Percentiles rank a stretch among this genome's conserved stretches.
phyloP scores from a whole-genome alignment of 2,329 filamentous ascomycete species.

The Venturia oleaginea region DNA sequence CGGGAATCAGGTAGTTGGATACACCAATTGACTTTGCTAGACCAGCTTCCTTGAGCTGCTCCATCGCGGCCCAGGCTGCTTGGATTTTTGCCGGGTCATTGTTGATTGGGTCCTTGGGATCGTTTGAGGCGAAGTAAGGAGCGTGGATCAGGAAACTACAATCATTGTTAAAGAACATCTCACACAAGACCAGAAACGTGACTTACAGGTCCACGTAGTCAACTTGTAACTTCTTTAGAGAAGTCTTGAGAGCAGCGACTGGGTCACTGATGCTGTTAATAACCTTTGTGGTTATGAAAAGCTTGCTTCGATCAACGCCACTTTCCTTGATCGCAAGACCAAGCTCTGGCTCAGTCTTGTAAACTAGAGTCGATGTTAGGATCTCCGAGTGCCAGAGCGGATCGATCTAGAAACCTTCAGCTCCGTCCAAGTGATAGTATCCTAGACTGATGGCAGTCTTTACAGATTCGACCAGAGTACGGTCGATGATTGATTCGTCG shows the following conservation, averaged over 20 bases:
- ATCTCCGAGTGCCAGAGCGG: not conserved
- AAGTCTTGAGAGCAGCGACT: slow-evolving; percentile 44
- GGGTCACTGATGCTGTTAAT: slow-evolving; percentile 47
- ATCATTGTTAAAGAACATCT: not conserved
- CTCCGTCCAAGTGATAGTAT: slow-evolving; percentile 65
- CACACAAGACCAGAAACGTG: not conserved
- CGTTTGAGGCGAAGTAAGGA: slow-evolving; percentile 41
- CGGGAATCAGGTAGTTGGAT: slow-evolving; percentile 48
- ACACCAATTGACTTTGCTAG: slow-evolving; percentile 54
- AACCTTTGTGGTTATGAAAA: slow-evolving; percentile 49
- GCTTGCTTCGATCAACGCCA: slow-evolving; percentile 36
- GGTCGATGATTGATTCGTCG: slow-evolving; percentile 44
- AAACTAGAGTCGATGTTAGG: slow-evolving; percentile 25
- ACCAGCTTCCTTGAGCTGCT: slow-evolving; percentile 46
- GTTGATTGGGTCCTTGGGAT: slow-evolving; percentile 34
- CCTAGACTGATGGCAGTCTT: slow-evolving; percentile 59
- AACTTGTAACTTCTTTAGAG: slow-evolving; percentile 50
- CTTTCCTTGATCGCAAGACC: slow-evolving; percentile 38
- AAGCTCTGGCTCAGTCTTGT: slow-evolving; percentile 43
- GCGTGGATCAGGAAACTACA: slow-evolving; percentile 52
- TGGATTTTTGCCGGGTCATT: slow-evolving; percentile 42
- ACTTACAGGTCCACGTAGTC: slow-evolving; percentile 54
- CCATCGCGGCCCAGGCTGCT: slow-evolving; percentile 51
- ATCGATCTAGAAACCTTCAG: slow-evolving; percentile 46
- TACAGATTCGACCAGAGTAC: slow-evolving; percentile 45